Evolutionary conservation across 2,329 filamentous ascomycete species (phyloP), one percentile per base, ranked within the genome.

Genomic region (Lecanicillium sp.): DNA sequence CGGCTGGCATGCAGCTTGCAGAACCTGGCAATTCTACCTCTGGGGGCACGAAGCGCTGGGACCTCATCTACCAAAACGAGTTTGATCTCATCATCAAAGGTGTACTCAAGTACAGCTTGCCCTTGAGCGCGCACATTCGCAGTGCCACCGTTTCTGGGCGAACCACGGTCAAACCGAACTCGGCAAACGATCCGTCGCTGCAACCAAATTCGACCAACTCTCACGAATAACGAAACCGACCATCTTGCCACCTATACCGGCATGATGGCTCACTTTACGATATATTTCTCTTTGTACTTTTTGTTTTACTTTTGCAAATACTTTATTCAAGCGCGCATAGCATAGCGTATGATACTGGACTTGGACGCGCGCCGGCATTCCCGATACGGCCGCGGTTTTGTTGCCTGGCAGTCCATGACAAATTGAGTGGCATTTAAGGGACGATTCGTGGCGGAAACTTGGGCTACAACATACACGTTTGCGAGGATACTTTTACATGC

Each of bases 31-130:
- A 97, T 59, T 81, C 81, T 50, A 97, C 92, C 0, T 81, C 87
- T 31, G 84, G 85, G 29, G 92, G 90, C 8, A 82, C 81, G 2
- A 79, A 84, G 54, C 79, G 89, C 11, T 98, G 92, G 92, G 87
- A 94, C 57, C 77, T 80, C 43, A 89, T 97, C 33, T 71, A 96
- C 36, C 79, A 94, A 47, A 85, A 96, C 58, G 86, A 90, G 32
- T 98, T 97, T 50, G 87, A 96, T 49, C 72, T 98, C 35, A 90
- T 97, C 44, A 77, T 98, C 30, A 82, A 92, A 50, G 92, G 92
- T 17, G 84, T 92, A 12, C 71, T 98, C 49, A 88, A 89, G 55
- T 98, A 98, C 54, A 75, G 67, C 20, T 64, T 82, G 25, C 78
- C 78, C 3, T 62, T 82, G 37, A 81, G 75, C 49, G 72, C 75